Conservation (phyloP, 2,329 filamentous ascomycete genomes). For the Amauroascus niger region DNA sequence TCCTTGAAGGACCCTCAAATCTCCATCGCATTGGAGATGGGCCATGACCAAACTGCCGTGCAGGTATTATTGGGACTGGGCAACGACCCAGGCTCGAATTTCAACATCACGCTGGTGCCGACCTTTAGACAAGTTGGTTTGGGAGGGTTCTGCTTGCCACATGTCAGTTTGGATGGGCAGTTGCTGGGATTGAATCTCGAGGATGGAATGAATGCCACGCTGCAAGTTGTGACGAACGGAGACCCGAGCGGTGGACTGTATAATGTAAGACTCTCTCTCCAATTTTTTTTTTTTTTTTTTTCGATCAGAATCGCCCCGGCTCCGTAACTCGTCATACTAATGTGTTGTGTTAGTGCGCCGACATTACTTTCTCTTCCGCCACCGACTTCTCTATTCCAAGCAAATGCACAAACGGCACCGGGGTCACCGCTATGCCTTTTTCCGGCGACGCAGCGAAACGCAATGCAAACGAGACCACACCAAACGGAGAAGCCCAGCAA, state of each 20-base stretch:
- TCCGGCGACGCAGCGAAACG: conserved; percentile 28
- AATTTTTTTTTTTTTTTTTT: too few relatives aligned
- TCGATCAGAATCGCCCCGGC: neutral
- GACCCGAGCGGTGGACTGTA: conserved; percentile 54
- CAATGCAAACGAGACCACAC: conserved; percentile 39
- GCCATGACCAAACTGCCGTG: conserved; percentile 45
- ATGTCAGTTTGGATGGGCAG: conserved; percentile 36
- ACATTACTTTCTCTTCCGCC: conserved; percentile 55
- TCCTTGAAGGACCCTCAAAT: conserved; percentile 41
- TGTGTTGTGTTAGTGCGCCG: conserved; percentile 50
- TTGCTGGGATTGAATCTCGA: conserved; percentile 38
- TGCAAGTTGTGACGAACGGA: conserved; percentile 60
- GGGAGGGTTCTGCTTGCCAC: conserved; percentile 57
- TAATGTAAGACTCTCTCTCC: conserved; percentile 52
- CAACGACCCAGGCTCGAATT: conserved; percentile 47
- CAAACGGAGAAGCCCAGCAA: conserved; percentile 26
- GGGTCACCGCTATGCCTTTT: conserved; percentile 42
- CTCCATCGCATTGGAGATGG: conserved; percentile 44
- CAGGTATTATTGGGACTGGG: conserved; percentile 47
- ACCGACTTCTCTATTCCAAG: conserved; percentile 39
- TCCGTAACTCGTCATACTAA: neutral
- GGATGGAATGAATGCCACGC: conserved; percentile 54
- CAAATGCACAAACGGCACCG: conserved; percentile 51
- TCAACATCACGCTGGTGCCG: conserved; percentile 58
- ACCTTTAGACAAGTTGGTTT: conserved; percentile 51